A percentile compares a stretch with the other conserved stretches of the same genome.
Conservation (phyloP, 441 rosid species). For the Pelargonium citronellum region DNA sequence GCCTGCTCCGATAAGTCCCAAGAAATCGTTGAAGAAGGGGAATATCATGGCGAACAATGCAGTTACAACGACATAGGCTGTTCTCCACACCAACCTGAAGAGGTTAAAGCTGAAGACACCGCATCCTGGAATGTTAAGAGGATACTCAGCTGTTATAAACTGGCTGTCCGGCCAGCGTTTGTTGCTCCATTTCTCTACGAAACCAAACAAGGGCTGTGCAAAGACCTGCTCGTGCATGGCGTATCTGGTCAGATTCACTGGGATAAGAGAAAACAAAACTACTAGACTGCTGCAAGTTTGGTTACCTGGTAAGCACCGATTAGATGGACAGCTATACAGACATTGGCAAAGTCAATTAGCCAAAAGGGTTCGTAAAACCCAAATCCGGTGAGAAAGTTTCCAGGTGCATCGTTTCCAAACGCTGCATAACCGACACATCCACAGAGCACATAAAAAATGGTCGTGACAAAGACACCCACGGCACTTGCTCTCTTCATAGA, state of each 20-base stretch:
- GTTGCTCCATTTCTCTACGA: conserved; percentile 45
- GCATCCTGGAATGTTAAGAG: conserved; percentile 35
- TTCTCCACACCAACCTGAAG: conserved; percentile 66
- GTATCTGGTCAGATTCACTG: background rate
- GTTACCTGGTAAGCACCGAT: conserved; percentile 77
- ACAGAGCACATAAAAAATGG: conserved; percentile 61
- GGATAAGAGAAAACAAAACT: too few species aligned
- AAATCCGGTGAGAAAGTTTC: conserved; percentile 79
- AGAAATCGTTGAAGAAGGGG: conserved; percentile 78
- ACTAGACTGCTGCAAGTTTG: too few species aligned
- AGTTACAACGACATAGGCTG: conserved; percentile 51
- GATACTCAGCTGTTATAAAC: conserved; percentile 45
- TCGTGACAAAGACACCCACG: conserved; percentile 49
- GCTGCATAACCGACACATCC: conserved; percentile 82
- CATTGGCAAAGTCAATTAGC: conserved; percentile 73
- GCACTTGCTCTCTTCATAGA: conserved; percentile 65
- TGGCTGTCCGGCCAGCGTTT: conserved; percentile 56
- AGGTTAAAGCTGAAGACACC: conserved; percentile 44
- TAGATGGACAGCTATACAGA: conserved; percentile 73
- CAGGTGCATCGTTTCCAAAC: conserved; percentile 70
- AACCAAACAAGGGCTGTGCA: conserved; percentile 56
- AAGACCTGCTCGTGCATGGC: conserved; percentile 41
- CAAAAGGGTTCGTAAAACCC: conserved; percentile 83
- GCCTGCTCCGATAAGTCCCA: conserved; percentile 69
- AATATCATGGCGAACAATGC: conserved; percentile 64